Evolutionary conservation across 2,329 filamentous ascomycete genomes (phyloP), one percentile per base, ranked within the genome.

Genomic region (Aspergillus sp.): DNA sequence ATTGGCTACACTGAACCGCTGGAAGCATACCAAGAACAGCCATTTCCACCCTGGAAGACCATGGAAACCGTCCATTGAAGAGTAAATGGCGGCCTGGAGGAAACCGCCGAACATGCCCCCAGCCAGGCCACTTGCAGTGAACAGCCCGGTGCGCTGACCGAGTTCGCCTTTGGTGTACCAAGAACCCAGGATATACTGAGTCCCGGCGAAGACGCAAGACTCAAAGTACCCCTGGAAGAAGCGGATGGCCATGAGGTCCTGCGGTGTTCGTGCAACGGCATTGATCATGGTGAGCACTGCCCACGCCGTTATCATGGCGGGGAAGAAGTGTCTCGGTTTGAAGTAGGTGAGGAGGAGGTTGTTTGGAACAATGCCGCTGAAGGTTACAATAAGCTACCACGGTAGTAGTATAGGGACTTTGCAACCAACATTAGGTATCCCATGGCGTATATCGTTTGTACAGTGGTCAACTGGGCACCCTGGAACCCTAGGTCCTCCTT

Each of bases 161-260:
- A 52, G 19, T n/a, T 57, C 55, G 35, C 35, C 33, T 52, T 75
- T 72, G 0, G 73, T 78, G 52, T 79, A 80, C 77, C 76, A 80
- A 6, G 73, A 75, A 2, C 74, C 71, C 0, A 79, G 64, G 9
- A 78, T 71, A 49, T 73, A 76, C 39, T 75, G 73, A 4, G 68
- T 73, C 1, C 73, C 73, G 2, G 66, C 59, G 52, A 73, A 75
- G 9, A 68, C 70, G 43, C 65, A 71, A 1, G 66, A 62, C 57
- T 74, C 71, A 17, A 64, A 65, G 17, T 71, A 47, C 1, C 75
- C 75, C 3, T 75, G 62, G 46, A 76, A 68, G 65, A 77, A 77
- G 3, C 76, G 71, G 31, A 75, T 69, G 4, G 66, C 72, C 66
- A 73, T 71, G 46, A 75, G 66, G 0, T 65, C 64, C 17, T 69